phyloP scores from a whole-genome alignment of 164 flowering plant species.

The Vitis amurensis region DNA sequence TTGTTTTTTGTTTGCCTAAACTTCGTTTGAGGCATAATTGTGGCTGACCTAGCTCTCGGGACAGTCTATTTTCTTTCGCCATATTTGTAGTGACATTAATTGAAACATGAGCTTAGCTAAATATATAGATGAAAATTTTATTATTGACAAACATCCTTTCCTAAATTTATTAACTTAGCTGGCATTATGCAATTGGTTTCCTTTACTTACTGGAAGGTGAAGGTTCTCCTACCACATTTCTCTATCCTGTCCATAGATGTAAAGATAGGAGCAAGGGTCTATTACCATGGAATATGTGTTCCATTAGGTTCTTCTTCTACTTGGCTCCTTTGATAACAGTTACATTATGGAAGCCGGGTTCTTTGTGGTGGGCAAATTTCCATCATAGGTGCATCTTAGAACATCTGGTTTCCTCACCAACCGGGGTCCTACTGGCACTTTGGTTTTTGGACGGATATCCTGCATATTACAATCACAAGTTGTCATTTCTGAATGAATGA shows the following conservation, averaged over 20 bases:
- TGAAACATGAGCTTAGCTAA: background rate
- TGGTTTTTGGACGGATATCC: constrained; percentile 81
- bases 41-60: background rate
- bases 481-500: too few species aligned
- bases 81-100: background rate
- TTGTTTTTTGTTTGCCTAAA: too few species aligned
- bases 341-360: constrained; percentile 49
- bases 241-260: background rate
- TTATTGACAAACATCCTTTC: background rate
- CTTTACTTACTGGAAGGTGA: background rate
- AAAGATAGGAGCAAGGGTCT: too few species aligned
- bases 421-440: constrained; percentile 72
- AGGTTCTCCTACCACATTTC: background rate
- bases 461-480: constrained; percentile 22
- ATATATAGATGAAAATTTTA: background rate
- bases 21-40: background rate
- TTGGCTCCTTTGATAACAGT: background rate
- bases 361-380: constrained; percentile 69
- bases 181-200: too few species aligned
- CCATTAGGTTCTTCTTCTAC: background rate
- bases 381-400: constrained; percentile 81
- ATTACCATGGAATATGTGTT: background rate
- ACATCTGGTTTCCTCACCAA: constrained; percentile 68
- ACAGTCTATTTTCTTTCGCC: background rate
- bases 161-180: too few species aligned